Evolutionary conservation across 139 green algal species (phyloP).

Genomic region (Eudorina sp.): DNA sequence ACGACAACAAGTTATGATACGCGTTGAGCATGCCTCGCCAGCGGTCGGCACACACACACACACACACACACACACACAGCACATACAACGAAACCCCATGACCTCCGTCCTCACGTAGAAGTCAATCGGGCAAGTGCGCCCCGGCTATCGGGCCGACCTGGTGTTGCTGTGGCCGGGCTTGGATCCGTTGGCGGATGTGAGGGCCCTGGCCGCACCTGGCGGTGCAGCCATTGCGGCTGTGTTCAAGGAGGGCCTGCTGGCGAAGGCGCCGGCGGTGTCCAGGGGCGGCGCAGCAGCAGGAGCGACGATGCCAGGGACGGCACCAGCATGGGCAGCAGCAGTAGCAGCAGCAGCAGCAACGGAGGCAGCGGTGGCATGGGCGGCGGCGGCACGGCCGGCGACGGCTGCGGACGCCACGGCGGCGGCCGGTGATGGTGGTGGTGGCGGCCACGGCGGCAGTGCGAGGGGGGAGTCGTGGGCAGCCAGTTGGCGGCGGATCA

Average conservation of each 20-base stretch:
- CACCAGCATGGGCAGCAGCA: neutral
- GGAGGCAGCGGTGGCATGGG: neutral
- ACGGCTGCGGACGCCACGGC: neutral
- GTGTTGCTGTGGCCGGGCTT: conserved; percentile 23
- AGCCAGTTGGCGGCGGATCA: too few relatives aligned
- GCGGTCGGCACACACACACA: neutral
- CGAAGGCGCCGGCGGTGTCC: conserved; percentile 2
- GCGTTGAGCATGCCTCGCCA: neutral
- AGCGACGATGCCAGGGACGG: neutral
- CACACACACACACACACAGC: neutral
- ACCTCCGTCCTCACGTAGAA: neutral
- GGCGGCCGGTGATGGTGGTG: neutral
- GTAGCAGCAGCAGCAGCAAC: neutral
- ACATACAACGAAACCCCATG: too few relatives aligned
- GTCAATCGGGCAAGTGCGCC: neutral
- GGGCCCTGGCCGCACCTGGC: conserved; percentile 7
- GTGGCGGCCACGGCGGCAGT: neutral
- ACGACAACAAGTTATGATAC: too few relatives aligned
- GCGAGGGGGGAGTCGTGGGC: too few relatives aligned
- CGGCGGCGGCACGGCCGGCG: too few relatives aligned
- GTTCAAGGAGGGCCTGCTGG: conserved; percentile 30
- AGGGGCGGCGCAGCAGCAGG: neutral
- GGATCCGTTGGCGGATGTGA: conserved; percentile 16
- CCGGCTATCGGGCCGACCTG: conserved; percentile 32
- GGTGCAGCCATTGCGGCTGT: conserved; percentile 24